These are phyloP conservation scores for Hawksworthiomyces lignivorus DNA, from an alignment of 2,329 filamentous ascomycete genomes.

Conservation along the genomic window DNA sequence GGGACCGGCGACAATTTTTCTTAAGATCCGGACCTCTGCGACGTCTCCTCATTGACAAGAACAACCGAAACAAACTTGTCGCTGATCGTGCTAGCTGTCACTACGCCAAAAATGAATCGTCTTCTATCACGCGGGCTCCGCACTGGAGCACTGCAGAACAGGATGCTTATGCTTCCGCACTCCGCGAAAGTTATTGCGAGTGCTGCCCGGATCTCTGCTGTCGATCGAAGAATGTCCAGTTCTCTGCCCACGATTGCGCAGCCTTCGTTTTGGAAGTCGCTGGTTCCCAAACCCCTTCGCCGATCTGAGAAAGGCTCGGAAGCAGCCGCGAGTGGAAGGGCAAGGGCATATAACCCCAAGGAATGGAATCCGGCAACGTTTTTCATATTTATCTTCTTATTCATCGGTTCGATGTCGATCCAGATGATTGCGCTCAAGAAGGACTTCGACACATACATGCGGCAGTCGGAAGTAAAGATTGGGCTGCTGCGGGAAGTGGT, in stretches of 20 bases:
- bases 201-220: too few relatives aligned
- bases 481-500: slow-evolving; percentile 67
- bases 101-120: too few relatives aligned
- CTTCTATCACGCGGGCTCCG: too few relatives aligned
- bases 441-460: slow-evolving; percentile 62
- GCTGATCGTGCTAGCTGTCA: too few relatives aligned
- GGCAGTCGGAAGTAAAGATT: slow-evolving; percentile 74
- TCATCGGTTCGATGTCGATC: slow-evolving; percentile 94
- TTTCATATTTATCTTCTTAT: slow-evolving; percentile 71
- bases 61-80: neutral
- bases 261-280: slow-evolving; percentile 57
- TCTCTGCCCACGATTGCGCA: slow-evolving; percentile 22
- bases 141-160: too few relatives aligned
- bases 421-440: slow-evolving; percentile 79
- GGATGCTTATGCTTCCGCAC: too few relatives aligned
- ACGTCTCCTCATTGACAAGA: neutral
- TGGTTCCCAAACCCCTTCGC: slow-evolving; percentile 63
- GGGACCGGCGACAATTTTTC: slow-evolving; percentile 3
- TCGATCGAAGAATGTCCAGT: slow-evolving; percentile 9
- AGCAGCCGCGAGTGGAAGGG: slow-evolving; percentile 18
- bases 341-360: slow-evolving; percentile 41
- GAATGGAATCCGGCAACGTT: slow-evolving; percentile 78
- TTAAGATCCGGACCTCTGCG: neutral
- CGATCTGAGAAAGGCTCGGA: slow-evolving; percentile 27
- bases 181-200: too few relatives aligned